A percentile compares a stretch with the other conserved stretches of the same genome.
Conservation (phyloP, 805 yeast species). For the Zygoascus biomembranicola region DNA sequence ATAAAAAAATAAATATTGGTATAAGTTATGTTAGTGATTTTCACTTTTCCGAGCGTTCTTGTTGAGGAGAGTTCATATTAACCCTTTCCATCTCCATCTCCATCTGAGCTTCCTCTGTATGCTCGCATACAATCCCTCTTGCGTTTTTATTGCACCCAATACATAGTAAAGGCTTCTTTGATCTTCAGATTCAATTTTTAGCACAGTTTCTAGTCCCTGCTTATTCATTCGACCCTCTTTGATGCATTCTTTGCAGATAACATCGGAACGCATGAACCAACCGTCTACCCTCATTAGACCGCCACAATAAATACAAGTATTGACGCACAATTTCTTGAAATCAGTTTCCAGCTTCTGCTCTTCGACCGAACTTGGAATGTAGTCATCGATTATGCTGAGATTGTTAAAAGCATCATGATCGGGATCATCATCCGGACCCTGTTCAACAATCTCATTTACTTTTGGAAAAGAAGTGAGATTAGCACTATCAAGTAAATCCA, state of each 20-base stretch:
- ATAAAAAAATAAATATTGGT: constrained; percentile 1
- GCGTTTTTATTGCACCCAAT: neutral
- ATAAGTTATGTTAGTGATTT: neutral
- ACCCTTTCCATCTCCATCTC: constrained; percentile 44
- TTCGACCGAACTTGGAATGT: neutral
- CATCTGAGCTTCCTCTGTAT: constrained; percentile 35
- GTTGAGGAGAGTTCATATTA: constrained; percentile 28
- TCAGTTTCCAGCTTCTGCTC: neutral
- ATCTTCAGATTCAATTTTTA: neutral
- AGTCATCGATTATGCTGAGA: constrained; percentile 1
- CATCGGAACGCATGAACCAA: neutral
- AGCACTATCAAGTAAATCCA: constrained; percentile 33
- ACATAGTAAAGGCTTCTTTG: neutral
- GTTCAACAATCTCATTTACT: constrained; percentile 18
- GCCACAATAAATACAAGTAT: neutral
- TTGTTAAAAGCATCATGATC: neutral
- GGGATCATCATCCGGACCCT: neutral
- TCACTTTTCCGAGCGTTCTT: too few species aligned
- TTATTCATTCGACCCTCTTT: neutral
- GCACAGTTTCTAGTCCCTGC: neutral
- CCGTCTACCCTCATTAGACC: neutral
- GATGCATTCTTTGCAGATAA: neutral
- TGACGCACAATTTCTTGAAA: neutral
- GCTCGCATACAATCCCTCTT: constrained; percentile 1
- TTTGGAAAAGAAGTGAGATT: constrained; percentile 30